phyloP scores from a whole-genome alignment of 768 basidiomycete species.

The Lepiota subincarnata region DNA sequence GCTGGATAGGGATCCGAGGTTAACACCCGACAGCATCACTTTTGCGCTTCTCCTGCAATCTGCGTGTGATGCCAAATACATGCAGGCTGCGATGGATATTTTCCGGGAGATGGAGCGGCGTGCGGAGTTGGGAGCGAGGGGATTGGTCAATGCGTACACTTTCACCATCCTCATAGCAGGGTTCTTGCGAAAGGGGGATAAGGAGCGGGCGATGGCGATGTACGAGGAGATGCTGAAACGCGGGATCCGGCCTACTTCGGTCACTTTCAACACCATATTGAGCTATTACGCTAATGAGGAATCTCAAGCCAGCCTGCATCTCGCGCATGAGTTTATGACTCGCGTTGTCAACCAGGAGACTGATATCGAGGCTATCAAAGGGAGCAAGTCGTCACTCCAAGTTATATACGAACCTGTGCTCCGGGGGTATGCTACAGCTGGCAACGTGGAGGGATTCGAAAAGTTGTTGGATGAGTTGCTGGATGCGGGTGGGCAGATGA shows the following conservation, averaged over 20 bases:
- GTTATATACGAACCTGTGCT: slow-evolving; percentile 61
- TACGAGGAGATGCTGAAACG: slow-evolving; percentile 69
- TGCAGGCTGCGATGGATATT: slow-evolving; percentile 62
- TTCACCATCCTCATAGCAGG: slow-evolving; percentile 76
- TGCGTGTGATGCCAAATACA: slow-evolving; percentile 67
- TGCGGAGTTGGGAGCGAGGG: slow-evolving; percentile 30
- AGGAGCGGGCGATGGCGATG: slow-evolving; percentile 51
- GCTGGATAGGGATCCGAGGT: slow-evolving; percentile 38
- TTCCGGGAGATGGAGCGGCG: slow-evolving; percentile 62
- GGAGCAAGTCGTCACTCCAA: slow-evolving; percentile 26
- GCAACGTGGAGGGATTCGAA: slow-evolving; percentile 49
- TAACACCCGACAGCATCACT: slow-evolving; percentile 58
- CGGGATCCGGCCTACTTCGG: slow-evolving; percentile 61
- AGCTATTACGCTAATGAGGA: slow-evolving; percentile 50
- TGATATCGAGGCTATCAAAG: slow-evolving; percentile 31
- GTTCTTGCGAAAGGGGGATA: slow-evolving; percentile 55
- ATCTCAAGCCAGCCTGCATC: slow-evolving; percentile 41
- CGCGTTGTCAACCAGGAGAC: slow-evolving; percentile 27
- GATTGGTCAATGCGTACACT: slow-evolving; percentile 51
- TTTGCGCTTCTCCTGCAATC: slow-evolving; percentile 78
- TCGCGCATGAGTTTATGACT: slow-evolving; percentile 66
- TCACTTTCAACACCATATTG: slow-evolving; percentile 70
- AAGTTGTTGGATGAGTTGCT: slow-evolving; percentile 50
- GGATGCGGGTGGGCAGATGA: slow-evolving; percentile 50
- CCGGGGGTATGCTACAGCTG: slow-evolving; percentile 39